Conservation (phyloP, 345 rosid species). For the Pugionium cornutum region DNA sequence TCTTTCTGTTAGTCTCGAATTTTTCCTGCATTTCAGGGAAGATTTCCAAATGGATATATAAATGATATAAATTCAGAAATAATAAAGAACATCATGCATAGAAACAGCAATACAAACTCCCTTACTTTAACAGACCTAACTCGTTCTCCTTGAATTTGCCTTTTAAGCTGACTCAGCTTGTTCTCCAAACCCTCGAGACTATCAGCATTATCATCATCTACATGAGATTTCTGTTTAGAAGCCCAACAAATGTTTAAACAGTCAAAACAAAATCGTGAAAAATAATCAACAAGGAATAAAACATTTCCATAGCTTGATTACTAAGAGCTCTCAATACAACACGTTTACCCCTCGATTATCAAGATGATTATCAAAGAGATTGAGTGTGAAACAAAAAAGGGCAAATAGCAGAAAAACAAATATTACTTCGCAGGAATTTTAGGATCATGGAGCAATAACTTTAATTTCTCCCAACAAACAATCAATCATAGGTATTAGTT, state of each 20-base stretch:
- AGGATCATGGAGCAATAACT: background rate
- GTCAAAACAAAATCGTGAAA: constrained; percentile 5
- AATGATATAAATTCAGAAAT: background rate
- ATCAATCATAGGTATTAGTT: background rate
- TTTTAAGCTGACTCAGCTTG: constrained; percentile 69
- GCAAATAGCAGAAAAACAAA: background rate
- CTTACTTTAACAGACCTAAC: constrained; percentile 57
- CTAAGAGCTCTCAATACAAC: background rate
- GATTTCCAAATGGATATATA: background rate
- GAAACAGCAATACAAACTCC: background rate
- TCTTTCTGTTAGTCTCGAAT: constrained; percentile 62
- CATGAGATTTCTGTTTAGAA: constrained; percentile 53
- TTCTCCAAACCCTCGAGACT: constrained; percentile 56
- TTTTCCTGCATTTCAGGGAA: constrained; percentile 54
- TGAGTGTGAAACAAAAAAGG: background rate
- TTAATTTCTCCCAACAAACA: background rate
- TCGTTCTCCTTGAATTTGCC: constrained; percentile 80
- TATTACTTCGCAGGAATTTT: background rate
- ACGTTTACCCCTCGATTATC: background rate
- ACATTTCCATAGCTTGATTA: background rate
- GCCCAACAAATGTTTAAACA: constrained; percentile 13
- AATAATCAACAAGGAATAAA: background rate
- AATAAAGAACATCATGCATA: background rate
- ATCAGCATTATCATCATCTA: constrained; percentile 47
- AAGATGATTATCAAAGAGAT: no score